Base-by-base conservation (phyloP, 2,329 filamentous ascomycete species). In the Aspergillus oerlinghausenensis region DNA sequence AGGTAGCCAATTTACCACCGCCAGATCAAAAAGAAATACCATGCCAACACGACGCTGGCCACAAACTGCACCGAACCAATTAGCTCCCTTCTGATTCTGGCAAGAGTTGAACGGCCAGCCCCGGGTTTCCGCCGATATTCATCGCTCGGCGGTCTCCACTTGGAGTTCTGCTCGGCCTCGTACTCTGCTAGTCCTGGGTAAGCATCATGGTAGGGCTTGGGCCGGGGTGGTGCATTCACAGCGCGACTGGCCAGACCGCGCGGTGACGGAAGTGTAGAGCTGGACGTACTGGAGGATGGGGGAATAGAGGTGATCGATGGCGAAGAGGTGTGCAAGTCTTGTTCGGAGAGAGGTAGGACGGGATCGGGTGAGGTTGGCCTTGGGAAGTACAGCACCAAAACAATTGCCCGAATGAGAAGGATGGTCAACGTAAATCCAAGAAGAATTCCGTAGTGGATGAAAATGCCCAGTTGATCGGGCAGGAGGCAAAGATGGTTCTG, bases 401-500 rank as follows among this genome's bases (percentile, higher is more conserved):
- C 59, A 21, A 70, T 63, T 11, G 82, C 79, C 47, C 79, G 76
- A 17, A 78, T 56, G 26, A 78, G 54, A 7, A 86, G 73, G 5
- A 79, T 55, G 19, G 77, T 17, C 0, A 86, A 54, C 1, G 82
- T 85, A 42, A 84, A 56, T 8, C 70, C 79, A 1, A 88, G 77
- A 17, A 94, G 79, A 28, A 82, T 77, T 35, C 80, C 84, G 69
- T 99, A 99, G 55, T 84, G 83, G 59, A 94, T 85, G 73, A 93
- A 96, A 6, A 92, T 92, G 51, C 83, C 83, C 10, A 97, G 79
- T 72, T 97, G 92, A 71, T 93, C 91, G 0, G 94, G 94, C 8
- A 97, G 80, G 1, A 99, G 82, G 70, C 94, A 99, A 2, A 97
- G 83, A 62, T 95, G 90, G 0, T 90, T 94, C 74, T 97, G 90